These are phyloP conservation scores for Colletotrichum gigasporum DNA, from an alignment of 2,329 filamentous ascomycete genomes.

Conservation along the genomic window DNA sequence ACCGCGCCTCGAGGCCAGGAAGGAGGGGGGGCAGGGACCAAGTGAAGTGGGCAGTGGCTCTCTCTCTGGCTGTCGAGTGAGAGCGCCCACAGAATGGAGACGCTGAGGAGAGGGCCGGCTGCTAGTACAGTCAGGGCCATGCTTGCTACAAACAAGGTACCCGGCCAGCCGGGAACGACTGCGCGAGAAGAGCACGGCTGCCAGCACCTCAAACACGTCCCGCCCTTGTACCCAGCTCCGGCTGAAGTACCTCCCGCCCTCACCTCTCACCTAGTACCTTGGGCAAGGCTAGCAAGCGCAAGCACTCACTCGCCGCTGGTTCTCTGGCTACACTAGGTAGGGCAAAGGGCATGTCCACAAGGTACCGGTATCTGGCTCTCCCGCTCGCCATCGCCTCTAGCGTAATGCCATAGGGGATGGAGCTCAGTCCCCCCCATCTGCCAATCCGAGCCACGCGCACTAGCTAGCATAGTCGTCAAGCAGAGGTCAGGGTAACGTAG, in stretches of 20 bases:
- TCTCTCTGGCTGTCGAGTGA: not conserved
- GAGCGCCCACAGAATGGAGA: not conserved
- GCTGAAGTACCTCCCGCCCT: not conserved
- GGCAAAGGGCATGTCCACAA: conserved; percentile 7
- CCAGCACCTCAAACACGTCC: conserved; percentile 3
- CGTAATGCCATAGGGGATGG: not conserved
- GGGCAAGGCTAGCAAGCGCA: conserved; percentile 12
- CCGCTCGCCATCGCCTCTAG: conserved; percentile 26
- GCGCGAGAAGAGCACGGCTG: conserved; percentile 9
- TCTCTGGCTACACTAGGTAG: not conserved
- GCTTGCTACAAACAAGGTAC: conserved; percentile 6
- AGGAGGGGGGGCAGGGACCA: conserved; percentile 9
- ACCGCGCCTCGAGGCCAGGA: too few species aligned
- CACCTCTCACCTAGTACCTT: conserved; percentile 8
- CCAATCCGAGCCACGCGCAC: not conserved
- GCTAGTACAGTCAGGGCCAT: conserved; percentile 8
- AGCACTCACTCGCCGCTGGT: not conserved
- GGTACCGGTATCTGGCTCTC: conserved; percentile 19
- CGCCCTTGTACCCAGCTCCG: not conserved
- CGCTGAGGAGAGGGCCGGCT: not conserved
- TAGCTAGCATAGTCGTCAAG: not conserved
- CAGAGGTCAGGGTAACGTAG: conserved; percentile 24
- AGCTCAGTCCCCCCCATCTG: conserved; percentile 9
- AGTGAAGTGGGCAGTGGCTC: conserved; percentile 6
- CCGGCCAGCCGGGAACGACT: not conserved